Evolutionary conservation across 306 rosid genomes (phyloP).

Genomic region (Quillaja saponaria): DNA sequence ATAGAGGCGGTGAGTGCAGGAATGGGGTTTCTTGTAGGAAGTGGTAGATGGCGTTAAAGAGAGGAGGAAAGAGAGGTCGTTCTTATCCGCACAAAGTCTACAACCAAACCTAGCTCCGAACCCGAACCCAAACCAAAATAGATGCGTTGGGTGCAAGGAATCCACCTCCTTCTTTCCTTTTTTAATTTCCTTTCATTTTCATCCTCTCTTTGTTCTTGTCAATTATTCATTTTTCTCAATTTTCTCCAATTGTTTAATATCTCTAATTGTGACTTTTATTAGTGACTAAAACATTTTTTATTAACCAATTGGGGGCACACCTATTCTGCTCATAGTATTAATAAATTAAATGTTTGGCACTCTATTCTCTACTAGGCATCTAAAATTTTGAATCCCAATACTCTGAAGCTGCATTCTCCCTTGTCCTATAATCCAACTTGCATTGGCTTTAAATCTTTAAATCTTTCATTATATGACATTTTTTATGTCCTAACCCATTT

Average conservation of each 20-base stretch:
- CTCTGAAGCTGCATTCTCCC: slow-evolving; percentile 16
- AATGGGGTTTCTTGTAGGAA: slow-evolving; percentile 78
- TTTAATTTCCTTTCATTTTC: slow-evolving; percentile 67
- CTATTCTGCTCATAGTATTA: slow-evolving; percentile 13
- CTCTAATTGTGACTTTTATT: no score
- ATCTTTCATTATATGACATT: slow-evolving; percentile 8
- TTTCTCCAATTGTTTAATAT: slow-evolving; percentile 15
- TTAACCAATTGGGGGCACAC: slow-evolving; percentile 28
- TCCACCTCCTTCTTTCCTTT: slow-evolving; percentile 77
- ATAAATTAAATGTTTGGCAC: slow-evolving; percentile 1
- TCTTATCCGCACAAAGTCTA: slow-evolving; percentile 89
- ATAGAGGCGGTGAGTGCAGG: slow-evolving; percentile 51
- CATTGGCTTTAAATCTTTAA: slow-evolving; percentile 29
- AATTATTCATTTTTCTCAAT: slow-evolving; percentile 23
- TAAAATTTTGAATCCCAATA: slow-evolving; percentile 19
- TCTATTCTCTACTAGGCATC: background rate
- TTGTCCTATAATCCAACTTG: slow-evolving; percentile 39
- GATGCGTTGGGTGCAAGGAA: slow-evolving; percentile 84
- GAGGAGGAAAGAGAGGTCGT: slow-evolving; percentile 47
- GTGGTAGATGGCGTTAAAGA: slow-evolving; percentile 63
- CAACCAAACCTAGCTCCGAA: slow-evolving; percentile 59
- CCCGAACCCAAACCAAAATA: slow-evolving; percentile 38
- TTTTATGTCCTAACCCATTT: no score
- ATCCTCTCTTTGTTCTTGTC: slow-evolving; percentile 54
- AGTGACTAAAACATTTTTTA: background rate